Evolutionary conservation across 1,284 basidiomycete genomes (phyloP).

Genomic region (Exobasidium rhododendri): DNA sequence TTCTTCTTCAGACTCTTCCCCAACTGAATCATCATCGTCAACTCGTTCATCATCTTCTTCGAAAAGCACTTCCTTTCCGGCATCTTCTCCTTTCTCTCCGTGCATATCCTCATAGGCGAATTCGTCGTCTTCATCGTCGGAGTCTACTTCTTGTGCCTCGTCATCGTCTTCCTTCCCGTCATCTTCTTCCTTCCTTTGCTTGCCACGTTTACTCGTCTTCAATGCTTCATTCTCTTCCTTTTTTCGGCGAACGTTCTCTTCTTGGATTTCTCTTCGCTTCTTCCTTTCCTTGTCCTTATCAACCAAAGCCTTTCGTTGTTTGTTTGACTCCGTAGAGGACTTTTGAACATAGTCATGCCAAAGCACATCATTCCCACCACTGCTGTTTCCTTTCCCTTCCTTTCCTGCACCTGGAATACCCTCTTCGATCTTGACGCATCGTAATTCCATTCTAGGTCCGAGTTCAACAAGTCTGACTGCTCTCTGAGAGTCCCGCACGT

Average conservation of each 20-base stretch:
- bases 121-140: slow-evolving; percentile 30
- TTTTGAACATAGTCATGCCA: slow-evolving; percentile 43
- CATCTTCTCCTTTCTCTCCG: not conserved
- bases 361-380: slow-evolving; percentile 45
- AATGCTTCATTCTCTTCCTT: slow-evolving; percentile 31
- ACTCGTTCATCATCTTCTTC: slow-evolving; percentile 29
- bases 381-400: slow-evolving; percentile 5
- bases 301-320: slow-evolving; percentile 23
- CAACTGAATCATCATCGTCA: slow-evolving; percentile 14
- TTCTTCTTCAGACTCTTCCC: slow-evolving; percentile 10
- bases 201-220: slow-evolving; percentile 4
- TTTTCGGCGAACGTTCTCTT: slow-evolving; percentile 44
- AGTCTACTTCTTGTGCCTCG: slow-evolving; percentile 19
- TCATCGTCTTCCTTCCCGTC: not conserved
- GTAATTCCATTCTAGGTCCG: slow-evolving; percentile 89
- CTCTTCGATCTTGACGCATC: slow-evolving; percentile 88
- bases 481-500: slow-evolving; percentile 81
- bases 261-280: slow-evolving; percentile 35
- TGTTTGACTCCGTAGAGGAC: slow-evolving; percentile 12
- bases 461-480: slow-evolving; percentile 90
- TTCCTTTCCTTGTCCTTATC: slow-evolving; percentile 29
- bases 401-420: slow-evolving; percentile 60
- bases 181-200: not conserved
- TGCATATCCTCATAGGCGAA: slow-evolving; percentile 44
- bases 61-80: slow-evolving; percentile 24